phyloP scores from a whole-genome alignment of 768 basidiomycete species.

The Amanita polypyramis region DNA sequence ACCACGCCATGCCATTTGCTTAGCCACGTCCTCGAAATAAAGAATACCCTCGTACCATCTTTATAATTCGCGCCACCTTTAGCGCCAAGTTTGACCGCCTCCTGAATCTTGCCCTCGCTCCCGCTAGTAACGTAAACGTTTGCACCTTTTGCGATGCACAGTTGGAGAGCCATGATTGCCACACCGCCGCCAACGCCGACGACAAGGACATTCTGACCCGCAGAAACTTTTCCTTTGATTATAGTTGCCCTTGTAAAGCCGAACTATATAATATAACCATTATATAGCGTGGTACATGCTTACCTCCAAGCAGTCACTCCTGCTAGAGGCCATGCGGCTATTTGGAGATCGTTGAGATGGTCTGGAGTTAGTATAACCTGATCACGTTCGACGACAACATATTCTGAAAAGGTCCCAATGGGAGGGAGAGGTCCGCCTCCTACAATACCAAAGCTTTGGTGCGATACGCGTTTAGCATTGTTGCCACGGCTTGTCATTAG shows the following conservation, averaged over 20 bases:
- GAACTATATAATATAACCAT: background rate
- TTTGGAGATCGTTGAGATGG: conserved; percentile 58
- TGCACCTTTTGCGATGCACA: conserved; percentile 66
- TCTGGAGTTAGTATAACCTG: conserved; percentile 56
- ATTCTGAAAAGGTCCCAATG: conserved; percentile 69
- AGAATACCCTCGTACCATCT: conserved; percentile 31
- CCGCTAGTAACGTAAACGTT: conserved; percentile 80
- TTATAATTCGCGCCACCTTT: conserved; percentile 72
- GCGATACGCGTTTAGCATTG: background rate
- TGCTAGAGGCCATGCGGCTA: conserved; percentile 69
- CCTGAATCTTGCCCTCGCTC: conserved; percentile 54
- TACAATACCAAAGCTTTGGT: conserved; percentile 48
- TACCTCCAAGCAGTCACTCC: conserved; percentile 83
- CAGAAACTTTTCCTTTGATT: conserved; percentile 51
- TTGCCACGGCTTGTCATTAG: background rate
- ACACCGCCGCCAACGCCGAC: conserved; percentile 83
- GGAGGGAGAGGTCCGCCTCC: conserved; percentile 45
- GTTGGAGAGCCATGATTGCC: conserved; percentile 63
- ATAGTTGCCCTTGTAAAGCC: conserved; percentile 40
- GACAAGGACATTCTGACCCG: conserved; percentile 66
- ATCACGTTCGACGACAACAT: conserved; percentile 61
- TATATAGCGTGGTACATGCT: conserved; percentile 9
- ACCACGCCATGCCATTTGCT: background rate
- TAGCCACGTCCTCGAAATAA: too few relatives aligned
- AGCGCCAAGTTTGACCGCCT: conserved; percentile 59